Percentiles rank a stretch among this genome's conserved stretches.
These are phyloP conservation scores for Lactifluus piperatus DNA, from an alignment of 768 basidiomycete genomes.

Conservation along the genomic window DNA sequence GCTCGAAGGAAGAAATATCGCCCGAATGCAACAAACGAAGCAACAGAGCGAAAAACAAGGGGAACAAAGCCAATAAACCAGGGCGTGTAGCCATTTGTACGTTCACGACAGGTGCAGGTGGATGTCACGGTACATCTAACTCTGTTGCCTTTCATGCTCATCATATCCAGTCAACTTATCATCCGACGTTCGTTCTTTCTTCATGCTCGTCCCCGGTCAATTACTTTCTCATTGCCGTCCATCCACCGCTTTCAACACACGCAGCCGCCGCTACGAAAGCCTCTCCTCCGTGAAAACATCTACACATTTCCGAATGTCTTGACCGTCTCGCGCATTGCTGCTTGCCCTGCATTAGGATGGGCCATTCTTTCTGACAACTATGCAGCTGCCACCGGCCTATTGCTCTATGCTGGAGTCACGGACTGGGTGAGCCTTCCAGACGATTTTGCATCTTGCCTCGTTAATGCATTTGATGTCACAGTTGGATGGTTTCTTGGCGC, in stretches of 20 bases:
- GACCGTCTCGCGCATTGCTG: conserved; percentile 76
- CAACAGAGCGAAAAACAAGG: conserved; percentile 4
- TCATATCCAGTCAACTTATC: background rate
- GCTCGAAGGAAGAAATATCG: background rate
- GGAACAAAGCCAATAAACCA: conserved; percentile 1
- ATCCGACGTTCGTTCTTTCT: conserved; percentile 1
- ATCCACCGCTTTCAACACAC: conserved; percentile 10
- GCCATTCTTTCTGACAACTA: conserved; percentile 78
- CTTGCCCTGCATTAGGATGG: conserved; percentile 91
- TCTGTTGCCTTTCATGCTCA: background rate
- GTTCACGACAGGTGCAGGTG: too few species aligned
- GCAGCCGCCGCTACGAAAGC: conserved; percentile 8
- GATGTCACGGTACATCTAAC: too few species aligned
- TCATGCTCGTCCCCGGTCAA: background rate
- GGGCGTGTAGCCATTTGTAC: background rate
- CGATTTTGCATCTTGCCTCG: background rate
- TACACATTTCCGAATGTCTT: conserved; percentile 92
- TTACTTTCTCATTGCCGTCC: background rate
- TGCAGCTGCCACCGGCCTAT: conserved; percentile 66
- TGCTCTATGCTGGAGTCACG: conserved; percentile 87
- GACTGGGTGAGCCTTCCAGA: conserved; percentile 52
- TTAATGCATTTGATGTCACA: conserved; percentile 27
- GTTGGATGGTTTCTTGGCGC: conserved; percentile 88
- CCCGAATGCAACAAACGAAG: background rate
- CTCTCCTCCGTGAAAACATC: conserved; percentile 65